Base-by-base conservation (phyloP, 768 basidiomycete species). In the Amanita molliuscula region DNA sequence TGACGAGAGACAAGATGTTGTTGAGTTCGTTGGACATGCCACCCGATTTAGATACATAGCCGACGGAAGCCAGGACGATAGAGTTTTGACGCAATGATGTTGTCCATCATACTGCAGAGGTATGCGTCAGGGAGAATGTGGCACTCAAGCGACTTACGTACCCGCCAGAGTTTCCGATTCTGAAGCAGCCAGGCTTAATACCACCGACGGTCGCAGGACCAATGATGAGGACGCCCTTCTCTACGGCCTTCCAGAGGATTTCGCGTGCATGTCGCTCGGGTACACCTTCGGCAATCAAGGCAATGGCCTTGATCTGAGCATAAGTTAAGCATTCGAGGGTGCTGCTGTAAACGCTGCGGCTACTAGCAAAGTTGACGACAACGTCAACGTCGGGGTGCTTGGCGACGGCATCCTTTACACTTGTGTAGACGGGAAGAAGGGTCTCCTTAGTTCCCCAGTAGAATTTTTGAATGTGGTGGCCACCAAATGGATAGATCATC, bases 371-470 rank as follows among this genome's bases (percentile, higher is more conserved):
- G 86, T 98, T 99, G 64, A 98, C 95, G 28, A 97, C 84, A 48
- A 95, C 92, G 62, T 98, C 95, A 52, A 88, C 94, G 59, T 99
- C 95, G 25, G 87, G 79, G 72, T 97, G 95, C 75, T 97, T 99
- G 68, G 80, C 76, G 56, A 86, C 81, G 11, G 95, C 95, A 62
- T 97, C 95, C 48, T 79, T 80, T 57, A 96, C 76, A 49, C 81
- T 81, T 16, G 94, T 95, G 75, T 96, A 99, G 37, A 99, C 95
- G 45, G 96, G 96, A 34, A 99, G 82, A 43, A 99, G 84, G 3
- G 95, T 95, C 76, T 98, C 96, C 74, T 90, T 92, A 35, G 96
- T 98, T 50, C 96, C 96, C 96, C 96, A 98, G 79, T 99, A 98
- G 81, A 99, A 97, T 75, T 99, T 99, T 73, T 99, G 96, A 68